Conservation (phyloP, 164 flowering plant genomes). For the Stephania yunnanensis region DNA sequence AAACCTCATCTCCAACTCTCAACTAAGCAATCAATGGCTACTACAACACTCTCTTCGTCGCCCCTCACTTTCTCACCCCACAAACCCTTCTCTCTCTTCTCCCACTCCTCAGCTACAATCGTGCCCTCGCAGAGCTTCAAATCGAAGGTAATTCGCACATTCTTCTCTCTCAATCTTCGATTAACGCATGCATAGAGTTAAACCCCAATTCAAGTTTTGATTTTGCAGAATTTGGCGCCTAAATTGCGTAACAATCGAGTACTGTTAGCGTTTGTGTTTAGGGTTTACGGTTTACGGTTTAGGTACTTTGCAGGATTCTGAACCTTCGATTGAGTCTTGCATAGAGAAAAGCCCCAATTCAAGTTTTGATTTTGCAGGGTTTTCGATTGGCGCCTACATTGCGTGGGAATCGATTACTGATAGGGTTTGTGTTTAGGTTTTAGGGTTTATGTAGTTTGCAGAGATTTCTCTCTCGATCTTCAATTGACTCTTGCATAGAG, state of each 20-base stretch:
- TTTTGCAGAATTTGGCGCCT: too few relatives aligned
- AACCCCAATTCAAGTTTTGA: too few relatives aligned
- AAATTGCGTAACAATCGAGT: too few relatives aligned
- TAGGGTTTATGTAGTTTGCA: too few relatives aligned
- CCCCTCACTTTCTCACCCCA: constrained; percentile 7
- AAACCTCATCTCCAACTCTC: background rate
- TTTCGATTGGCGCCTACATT: constrained; percentile 2
- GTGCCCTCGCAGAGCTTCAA: constrained; percentile 6
- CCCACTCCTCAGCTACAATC: constrained; percentile 2
- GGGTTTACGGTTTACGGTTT: too few relatives aligned
- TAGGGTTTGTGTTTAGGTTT: constrained; percentile 3
- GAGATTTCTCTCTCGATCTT: background rate
- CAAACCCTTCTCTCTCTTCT: constrained; percentile 4
- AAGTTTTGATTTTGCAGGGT: constrained; percentile 14
- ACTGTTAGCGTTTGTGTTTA: too few relatives aligned
- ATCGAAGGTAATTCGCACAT: background rate
- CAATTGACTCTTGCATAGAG: background rate
- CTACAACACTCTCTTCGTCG: constrained; percentile 4
- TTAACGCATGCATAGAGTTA: background rate
- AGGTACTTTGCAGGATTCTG: background rate
- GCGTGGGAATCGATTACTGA: constrained; percentile 3
- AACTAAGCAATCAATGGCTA: background rate
- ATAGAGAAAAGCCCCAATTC: background rate
- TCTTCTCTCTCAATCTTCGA: background rate
- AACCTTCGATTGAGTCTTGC: background rate